phyloP scores from a whole-genome alignment of 139 green algal genomes.

The Ettlia oleoabundans region DNA sequence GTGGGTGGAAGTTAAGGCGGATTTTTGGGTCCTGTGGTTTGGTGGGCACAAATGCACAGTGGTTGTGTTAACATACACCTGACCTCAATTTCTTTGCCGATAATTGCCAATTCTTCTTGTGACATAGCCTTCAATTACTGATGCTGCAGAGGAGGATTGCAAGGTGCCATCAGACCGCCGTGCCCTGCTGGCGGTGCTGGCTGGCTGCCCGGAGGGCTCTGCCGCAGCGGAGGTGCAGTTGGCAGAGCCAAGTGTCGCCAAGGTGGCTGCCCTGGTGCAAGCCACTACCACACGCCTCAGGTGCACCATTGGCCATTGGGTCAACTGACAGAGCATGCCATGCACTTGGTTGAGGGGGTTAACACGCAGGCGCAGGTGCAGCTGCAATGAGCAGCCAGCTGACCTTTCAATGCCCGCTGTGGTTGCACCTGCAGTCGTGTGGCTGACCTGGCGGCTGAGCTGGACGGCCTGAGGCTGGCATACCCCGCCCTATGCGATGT shows the following conservation, averaged over 20 bases:
- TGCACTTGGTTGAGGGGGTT: too few relatives aligned
- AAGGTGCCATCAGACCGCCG: not conserved
- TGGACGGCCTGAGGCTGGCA: constrained; percentile 38
- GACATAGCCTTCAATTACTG: too few relatives aligned
- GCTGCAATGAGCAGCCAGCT: too few relatives aligned
- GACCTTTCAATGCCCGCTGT: not conserved
- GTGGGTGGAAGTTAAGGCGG: not conserved
- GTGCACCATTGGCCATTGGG: too few relatives aligned
- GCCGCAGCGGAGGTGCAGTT: not conserved
- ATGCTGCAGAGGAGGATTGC: constrained; percentile 14
- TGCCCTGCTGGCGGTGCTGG: constrained; percentile 20
- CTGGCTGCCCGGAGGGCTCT: constrained; percentile 8
- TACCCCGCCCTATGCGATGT: constrained; percentile 4
- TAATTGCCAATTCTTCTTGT: too few relatives aligned
- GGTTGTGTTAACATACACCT: too few relatives aligned
- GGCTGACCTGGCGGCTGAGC: constrained; percentile 36
- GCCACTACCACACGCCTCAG: not conserved
- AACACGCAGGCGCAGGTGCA: too few relatives aligned
- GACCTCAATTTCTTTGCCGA: too few relatives aligned
- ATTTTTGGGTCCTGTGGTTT: too few relatives aligned
- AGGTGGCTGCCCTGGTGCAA: constrained; percentile 27
- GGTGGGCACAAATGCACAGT: too few relatives aligned
- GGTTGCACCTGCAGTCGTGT: constrained; percentile 6
- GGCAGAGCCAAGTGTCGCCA: not conserved
- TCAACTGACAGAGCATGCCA: too few relatives aligned